Evolutionary conservation across 2,329 filamentous ascomycete genomes (phyloP), one percentile per base, ranked within the genome.

Genomic region (Paecilomyces dactylethromorphus): DNA sequence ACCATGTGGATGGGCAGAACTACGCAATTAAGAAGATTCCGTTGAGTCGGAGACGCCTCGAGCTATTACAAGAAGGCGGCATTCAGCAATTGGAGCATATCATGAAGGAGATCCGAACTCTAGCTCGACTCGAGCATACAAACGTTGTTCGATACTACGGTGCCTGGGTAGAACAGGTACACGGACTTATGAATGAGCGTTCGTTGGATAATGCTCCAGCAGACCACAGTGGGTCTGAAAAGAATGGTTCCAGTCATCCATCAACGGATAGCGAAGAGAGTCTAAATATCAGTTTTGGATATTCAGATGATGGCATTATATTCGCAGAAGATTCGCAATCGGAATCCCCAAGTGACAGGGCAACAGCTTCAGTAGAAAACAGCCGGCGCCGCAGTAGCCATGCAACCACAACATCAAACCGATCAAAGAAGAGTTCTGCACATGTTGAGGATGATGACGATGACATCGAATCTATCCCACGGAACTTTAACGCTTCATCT

Each of bases 21-120:
- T 89, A 89, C 65, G 87, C 87, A 0, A 78, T 89, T 54, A 89
- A 89, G 68, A 85, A 86, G 61, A 85, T 89, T 7, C 78, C 81
- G 0, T 74, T 89, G 6, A 83, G 81, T 54, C 73, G 79, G 45
- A 74, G 77, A 52, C 76, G 81, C 24, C 73, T 85, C 10, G 77
- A 78, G 35, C 78, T 77, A 62, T 77, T 86, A n/a, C 76, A 81
- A 53, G 73, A 79, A 56, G 76, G 78, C 22, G 82, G 81, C 0
- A 73, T 81, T 32, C 73, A 78, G 56, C 83, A 84, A 60, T 71
- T 87, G 50, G 82, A 85, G 64, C 77, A 73, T 55, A 78, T 87
- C 32, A 75, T 87, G 57, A 79, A 80, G 58, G 86, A 88, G 69
- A 81, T 88, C 8, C 78, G 84, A 54, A 85, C 84, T 0, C 74